phyloP scores from a whole-genome alignment of 2,329 filamentous ascomycete genomes.

The Pestalotiopsis fici region DNA sequence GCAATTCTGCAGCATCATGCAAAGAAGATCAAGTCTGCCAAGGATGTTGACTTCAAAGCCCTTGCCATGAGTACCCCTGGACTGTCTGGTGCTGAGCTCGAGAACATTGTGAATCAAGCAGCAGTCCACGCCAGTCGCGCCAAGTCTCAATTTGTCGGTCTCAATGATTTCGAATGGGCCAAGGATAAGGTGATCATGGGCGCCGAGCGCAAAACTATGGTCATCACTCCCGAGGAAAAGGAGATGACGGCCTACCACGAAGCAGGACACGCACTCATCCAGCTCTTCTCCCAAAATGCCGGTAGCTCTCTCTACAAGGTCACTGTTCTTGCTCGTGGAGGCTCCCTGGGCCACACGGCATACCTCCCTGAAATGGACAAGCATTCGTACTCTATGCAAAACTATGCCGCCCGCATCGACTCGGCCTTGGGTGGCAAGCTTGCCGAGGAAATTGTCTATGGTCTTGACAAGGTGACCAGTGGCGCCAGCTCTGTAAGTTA shows the following conservation, averaged over 20 bases:
- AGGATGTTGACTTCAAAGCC: slow-evolving; percentile 79
- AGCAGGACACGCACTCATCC: slow-evolving; percentile 90
- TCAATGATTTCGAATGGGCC: slow-evolving; percentile 90
- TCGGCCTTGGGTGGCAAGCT: slow-evolving; percentile 84
- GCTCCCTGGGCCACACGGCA: slow-evolving; percentile 82
- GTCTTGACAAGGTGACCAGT: slow-evolving; percentile 86
- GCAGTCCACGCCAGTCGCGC: slow-evolving; percentile 91
- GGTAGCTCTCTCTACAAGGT: slow-evolving; percentile 90
- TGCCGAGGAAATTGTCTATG: slow-evolving; percentile 89
- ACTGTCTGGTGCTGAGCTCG: slow-evolving; percentile 91
- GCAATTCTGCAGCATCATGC: slow-evolving; percentile 93
- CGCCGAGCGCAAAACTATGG: slow-evolving; percentile 83
- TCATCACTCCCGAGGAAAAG: slow-evolving; percentile 93
- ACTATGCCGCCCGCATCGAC: slow-evolving; percentile 80
- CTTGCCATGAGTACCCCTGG: slow-evolving; percentile 88
- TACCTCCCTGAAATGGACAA: slow-evolving; percentile 90
- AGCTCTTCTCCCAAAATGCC: slow-evolving; percentile 74
- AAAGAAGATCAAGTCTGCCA: slow-evolving; percentile 80
- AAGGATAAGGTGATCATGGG: slow-evolving; percentile 99
- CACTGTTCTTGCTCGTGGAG: slow-evolving; percentile 90
- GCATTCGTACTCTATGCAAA: slow-evolving; percentile 82
- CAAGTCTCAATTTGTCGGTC: slow-evolving; percentile 73
- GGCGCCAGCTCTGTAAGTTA: slow-evolving; percentile 75
- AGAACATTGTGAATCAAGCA: slow-evolving; percentile 96
- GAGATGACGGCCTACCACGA: slow-evolving; percentile 95